Evolutionary conservation across 371 early-diverging fungal species (phyloP).

Genomic region (Mortierella sp.): DNA sequence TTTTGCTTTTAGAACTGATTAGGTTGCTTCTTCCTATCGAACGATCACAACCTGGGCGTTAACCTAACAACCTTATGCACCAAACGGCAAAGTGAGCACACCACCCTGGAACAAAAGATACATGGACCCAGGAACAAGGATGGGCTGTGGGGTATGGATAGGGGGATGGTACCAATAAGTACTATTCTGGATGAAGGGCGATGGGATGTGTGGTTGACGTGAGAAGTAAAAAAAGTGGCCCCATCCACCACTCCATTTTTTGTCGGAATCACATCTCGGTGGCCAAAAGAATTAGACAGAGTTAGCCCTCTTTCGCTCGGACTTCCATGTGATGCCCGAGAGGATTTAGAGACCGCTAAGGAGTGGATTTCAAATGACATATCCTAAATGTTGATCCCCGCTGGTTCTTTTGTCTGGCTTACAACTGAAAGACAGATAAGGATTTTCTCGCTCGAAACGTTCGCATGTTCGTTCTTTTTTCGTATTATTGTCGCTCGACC

Average conservation of each 20-base stretch:
- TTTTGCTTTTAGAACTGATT: neutral
- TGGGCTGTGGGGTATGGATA: neutral
- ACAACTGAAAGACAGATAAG: too few relatives aligned
- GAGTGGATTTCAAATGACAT: constrained; percentile 4
- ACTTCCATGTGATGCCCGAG: constrained; percentile 4
- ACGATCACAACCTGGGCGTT: neutral
- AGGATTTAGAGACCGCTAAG: neutral
- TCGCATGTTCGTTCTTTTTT: too few relatives aligned
- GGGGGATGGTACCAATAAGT: neutral
- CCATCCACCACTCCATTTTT: neutral
- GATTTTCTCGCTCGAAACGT: too few relatives aligned
- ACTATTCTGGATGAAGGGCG: neutral
- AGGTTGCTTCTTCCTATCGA: constrained; percentile 1
- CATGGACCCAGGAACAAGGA: constrained; percentile 1
- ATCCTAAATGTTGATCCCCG: neutral
- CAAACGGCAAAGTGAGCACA: neutral
- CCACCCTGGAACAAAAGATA: neutral
- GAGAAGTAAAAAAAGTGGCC: neutral
- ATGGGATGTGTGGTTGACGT: neutral
- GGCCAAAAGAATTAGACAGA: neutral
- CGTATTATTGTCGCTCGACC: too few relatives aligned
- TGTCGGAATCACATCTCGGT: neutral
- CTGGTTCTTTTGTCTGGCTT: neutral
- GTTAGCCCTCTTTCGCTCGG: constrained; percentile 7
- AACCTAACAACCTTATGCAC: neutral